These are phyloP conservation scores for Thielaviopsis musarum DNA, from an alignment of 2,329 filamentous ascomycete genomes.

Conservation along the genomic window DNA sequence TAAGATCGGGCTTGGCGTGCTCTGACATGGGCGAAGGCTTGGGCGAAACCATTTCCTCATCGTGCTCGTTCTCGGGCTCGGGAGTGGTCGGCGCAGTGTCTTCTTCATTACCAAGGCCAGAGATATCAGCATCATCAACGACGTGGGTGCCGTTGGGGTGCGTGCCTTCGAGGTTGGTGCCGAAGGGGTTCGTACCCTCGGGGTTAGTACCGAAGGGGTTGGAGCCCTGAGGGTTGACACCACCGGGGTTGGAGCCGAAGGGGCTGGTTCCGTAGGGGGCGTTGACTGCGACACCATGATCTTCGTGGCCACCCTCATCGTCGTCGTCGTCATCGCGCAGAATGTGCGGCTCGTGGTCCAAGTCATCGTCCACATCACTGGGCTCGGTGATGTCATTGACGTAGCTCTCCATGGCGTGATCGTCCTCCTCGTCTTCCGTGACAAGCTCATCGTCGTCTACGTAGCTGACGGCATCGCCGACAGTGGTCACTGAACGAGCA, in stretches of 20 bases:
- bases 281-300: conserved; percentile 4
- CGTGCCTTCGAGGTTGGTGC: not conserved
- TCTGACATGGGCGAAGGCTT: too few relatives aligned
- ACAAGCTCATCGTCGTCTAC: conserved; percentile 1
- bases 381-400: not conserved
- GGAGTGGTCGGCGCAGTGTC: conserved; percentile 10
- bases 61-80: conserved; percentile 8
- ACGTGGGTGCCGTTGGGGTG: not conserved
- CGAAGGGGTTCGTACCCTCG: not conserved
- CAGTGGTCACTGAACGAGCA: conserved; percentile 1
- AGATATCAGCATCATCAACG: conserved; percentile 1
- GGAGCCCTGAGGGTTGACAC: not conserved
- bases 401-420: not conserved
- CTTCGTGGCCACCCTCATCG: conserved; percentile 5
- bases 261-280: too few relatives aligned
- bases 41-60: not conserved
- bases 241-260: conserved; percentile 1
- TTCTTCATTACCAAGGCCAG: too few relatives aligned
- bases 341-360: not conserved
- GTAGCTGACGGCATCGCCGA: not conserved
- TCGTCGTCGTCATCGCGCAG: conserved; percentile 3
- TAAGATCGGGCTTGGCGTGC: not conserved
- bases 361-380: not conserved
- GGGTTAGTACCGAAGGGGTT: not conserved
- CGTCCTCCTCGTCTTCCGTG: not conserved